Base-by-base conservation (phyloP, 306 rosid genomes). In the Neltuma alba region DNA sequence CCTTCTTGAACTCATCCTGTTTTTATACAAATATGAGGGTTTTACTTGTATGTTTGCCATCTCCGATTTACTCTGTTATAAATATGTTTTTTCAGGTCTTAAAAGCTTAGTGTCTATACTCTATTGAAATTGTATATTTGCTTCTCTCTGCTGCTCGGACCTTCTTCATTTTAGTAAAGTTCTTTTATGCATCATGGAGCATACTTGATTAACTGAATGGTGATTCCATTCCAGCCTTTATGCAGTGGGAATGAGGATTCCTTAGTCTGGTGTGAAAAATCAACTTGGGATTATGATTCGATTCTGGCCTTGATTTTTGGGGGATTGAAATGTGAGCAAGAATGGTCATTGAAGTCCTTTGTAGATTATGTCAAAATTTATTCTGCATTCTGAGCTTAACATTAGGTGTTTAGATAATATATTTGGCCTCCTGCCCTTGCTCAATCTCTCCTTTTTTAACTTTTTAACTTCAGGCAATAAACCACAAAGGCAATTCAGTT, bases 31-130 rank as follows among this genome's bases (percentile, higher is more conserved):
- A 16, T 15, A 8, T 68, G 30, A 27, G 60, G 40, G 23, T 45
- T 34, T 34, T 78, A 3, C 33, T 25, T 50, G 74, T 21, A 41
- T 36, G 52, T 21, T 41, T 82, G 25, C 41, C 75, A 14, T 80
- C 81, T 63, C 40, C 76, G 21, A 57, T 60, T 44, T 67, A 42
- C 34, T 38, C 47, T 48, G 69, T 30, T 50, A 72, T 44, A n/a
- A 65, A 60, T 72, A 30, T 61, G 25, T 34, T 40, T 10, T 62
- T 58, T 70, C 25, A 69, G 44, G 63, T 18, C 44, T 14, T 28
- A 62, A 31, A 70, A 70, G 57, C 14, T 70, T 61, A 37, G 69
- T 42, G 37, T 68, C 36, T 6, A 33, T 33, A 6, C 63, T 68
- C 44, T 69, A 61, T 7, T 33, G 67, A 47, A 42, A 66, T 73